Base-by-base conservation (phyloP, 164 flowering plant species). In the Warburgia ugandensis region DNA sequence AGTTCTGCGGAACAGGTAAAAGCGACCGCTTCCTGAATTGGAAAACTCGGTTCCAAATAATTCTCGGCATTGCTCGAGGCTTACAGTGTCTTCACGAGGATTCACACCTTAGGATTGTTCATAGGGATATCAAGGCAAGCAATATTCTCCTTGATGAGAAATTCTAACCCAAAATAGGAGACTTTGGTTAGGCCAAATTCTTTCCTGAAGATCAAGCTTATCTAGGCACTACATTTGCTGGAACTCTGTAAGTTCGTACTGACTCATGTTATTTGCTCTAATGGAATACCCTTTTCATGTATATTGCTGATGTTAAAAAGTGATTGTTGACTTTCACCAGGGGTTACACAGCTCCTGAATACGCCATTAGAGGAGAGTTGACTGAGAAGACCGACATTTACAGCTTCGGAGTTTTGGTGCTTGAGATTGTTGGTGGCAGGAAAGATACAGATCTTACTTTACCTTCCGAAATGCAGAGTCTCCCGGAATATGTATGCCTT, bases 91-190 rank as follows among this genome's bases (percentile, higher is more conserved):
- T 81, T 20, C 87, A 81, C 26, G 87, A 81, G 54, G 83, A 81
- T 66, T 81, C 83, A 30, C 78, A 73, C 59, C 26, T 68, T 2
- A 67, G 87, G 63, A 81, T 81, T 25, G 66, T 81, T 41, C 87
- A 81, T 37, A 70, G 87, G 47, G 87, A 78, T 59, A 81, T 81
- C 59, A 81, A 81, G 65, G 87, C 87, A 16, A 81, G 83, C 65
- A 81, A 81, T 55, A 77, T 81, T 51, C 87, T 81, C 50, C 77
- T 81, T 36, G 87, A 78, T 50, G 73, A 76, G 0, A 81, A 76
- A 48, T 76, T 68, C 45, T 78, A 70, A 39, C 81, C 87, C 6
- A 74, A 60, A 52, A 81, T 81, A 28, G 78, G 87, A 52, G 87
- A 81, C 58, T 81, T 81, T 42, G 87, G 87, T 5, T 55, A 78